Evolutionary conservation across 768 basidiomycete species (phyloP).

Genomic region (Phlegmacium glaucopus): DNA sequence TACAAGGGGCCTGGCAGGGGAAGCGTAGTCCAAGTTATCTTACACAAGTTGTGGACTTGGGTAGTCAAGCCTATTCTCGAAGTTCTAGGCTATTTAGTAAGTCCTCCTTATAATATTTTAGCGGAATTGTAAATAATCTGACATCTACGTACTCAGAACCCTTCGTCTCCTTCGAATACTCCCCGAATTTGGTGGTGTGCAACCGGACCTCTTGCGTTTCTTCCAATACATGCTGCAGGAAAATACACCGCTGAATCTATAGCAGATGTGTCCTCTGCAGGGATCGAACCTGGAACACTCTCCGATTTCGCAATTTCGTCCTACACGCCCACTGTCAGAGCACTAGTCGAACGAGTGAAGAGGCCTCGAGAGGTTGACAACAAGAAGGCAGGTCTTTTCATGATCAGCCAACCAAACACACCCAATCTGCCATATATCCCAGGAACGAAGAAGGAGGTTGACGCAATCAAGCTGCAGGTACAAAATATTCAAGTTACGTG

Average conservation of each 20-base stretch:
- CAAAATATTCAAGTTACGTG: slow-evolving; percentile 18
- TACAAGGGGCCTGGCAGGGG: not conserved
- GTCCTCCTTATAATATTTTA: not conserved
- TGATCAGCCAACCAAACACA: not conserved
- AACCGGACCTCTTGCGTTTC: slow-evolving; percentile 23
- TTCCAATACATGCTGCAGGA: slow-evolving; percentile 34
- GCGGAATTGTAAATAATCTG: not conserved
- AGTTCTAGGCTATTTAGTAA: not conserved
- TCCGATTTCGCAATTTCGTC: slow-evolving; percentile 17
- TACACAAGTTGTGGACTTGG: slow-evolving; percentile 8
- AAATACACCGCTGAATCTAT: slow-evolving; percentile 13
- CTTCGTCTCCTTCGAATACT: not conserved
- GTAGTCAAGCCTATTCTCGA: slow-evolving; percentile 12
- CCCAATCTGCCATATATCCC: not conserved
- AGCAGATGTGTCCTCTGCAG: too few species aligned
- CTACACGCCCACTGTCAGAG: slow-evolving; percentile 11
- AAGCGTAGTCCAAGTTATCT: slow-evolving; percentile 3
- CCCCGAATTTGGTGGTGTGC: slow-evolving; percentile 29
- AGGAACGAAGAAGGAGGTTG: not conserved
- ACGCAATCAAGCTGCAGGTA: not conserved
- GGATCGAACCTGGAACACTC: not conserved
- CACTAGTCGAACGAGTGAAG: slow-evolving; percentile 1
- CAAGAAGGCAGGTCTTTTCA: not conserved
- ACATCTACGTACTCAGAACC: not conserved
- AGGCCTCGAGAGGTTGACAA: not conserved